Conservation (phyloP, 1,284 basidiomycete genomes). For the Tilletia walkeri region DNA sequence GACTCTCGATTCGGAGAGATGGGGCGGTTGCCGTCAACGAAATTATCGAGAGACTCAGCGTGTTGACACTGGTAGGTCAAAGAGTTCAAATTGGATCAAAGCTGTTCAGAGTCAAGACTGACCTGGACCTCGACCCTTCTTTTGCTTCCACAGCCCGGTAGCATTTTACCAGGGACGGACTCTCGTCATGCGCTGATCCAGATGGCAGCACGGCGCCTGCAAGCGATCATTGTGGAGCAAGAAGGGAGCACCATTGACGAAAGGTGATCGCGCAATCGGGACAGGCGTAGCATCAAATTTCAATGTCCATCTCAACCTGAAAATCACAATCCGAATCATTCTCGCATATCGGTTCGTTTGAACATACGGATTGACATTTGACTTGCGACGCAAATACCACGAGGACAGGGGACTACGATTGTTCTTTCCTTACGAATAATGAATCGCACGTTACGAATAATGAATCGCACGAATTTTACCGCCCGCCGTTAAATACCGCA, state of each 20-base stretch:
- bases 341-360: no score
- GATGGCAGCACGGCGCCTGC: constrained; percentile 5
- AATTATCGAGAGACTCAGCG: constrained; percentile 4
- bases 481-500: no score
- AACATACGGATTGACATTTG: no score
- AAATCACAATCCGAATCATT: no score
- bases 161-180: neutral
- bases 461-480: no score
- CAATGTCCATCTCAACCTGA: no score
- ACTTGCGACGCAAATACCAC: no score
- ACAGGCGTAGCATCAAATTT: no score
- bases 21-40: constrained; percentile 29
- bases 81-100: neutral
- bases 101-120: neutral
- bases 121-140: neutral
- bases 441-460: no score
- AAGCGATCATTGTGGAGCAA: neutral
- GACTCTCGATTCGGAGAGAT: constrained; percentile 35
- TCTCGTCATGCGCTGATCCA: constrained; percentile 1
- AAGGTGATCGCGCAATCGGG: no score
- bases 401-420: no score
- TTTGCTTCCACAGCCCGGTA: constrained; percentile 2
- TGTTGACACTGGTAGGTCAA: constrained; percentile 22
- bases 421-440: no score
- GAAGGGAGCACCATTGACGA: neutral